Evolutionary conservation across 805 yeast species (phyloP).

Genomic region (Pichia membranifaciens): DNA sequence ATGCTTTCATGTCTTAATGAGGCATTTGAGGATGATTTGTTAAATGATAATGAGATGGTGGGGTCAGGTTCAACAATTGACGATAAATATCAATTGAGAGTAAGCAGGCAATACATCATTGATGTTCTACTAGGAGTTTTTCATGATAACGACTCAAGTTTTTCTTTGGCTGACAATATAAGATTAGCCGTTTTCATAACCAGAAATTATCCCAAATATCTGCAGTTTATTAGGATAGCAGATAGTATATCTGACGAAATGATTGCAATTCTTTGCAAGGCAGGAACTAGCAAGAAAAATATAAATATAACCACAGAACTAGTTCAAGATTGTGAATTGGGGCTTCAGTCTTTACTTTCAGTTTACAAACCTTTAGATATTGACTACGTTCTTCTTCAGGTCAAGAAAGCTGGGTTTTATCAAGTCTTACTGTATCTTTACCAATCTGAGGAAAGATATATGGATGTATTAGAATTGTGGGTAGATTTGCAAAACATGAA

Average conservation of each 20-base stretch:
- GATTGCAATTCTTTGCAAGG: constrained; percentile 42
- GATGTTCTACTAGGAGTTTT: constrained; percentile 63
- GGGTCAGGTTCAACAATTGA: constrained; percentile 16
- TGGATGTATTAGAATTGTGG: constrained; percentile 54
- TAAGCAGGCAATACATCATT: constrained; percentile 71
- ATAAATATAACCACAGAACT: constrained; percentile 19
- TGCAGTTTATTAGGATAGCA: constrained; percentile 72
- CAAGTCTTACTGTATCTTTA: constrained; percentile 56
- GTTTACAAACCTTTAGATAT: constrained; percentile 55
- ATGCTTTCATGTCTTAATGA: constrained; percentile 69
- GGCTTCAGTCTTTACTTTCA: constrained; percentile 66
- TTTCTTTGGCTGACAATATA: constrained; percentile 26
- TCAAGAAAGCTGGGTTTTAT: constrained; percentile 51
- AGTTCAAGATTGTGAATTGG: constrained; percentile 56
- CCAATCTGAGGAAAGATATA: constrained; percentile 43
- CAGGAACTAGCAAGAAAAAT: background rate
- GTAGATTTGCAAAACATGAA: constrained; percentile 21
- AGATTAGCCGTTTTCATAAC: constrained; percentile 66
- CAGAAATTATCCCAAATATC: constrained; percentile 75
- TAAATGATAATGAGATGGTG: constrained; percentile 54
- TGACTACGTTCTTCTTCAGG: constrained; percentile 40
- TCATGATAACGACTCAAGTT: constrained; percentile 31
- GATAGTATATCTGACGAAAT: constrained; percentile 49
- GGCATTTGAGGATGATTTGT: constrained; percentile 70
- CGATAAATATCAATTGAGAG: constrained; percentile 26